Percentiles rank a stretch among this genome's conserved stretches.
Conservation (phyloP, 2,329 filamentous ascomycete genomes). For the Neonectria ditissima region DNA sequence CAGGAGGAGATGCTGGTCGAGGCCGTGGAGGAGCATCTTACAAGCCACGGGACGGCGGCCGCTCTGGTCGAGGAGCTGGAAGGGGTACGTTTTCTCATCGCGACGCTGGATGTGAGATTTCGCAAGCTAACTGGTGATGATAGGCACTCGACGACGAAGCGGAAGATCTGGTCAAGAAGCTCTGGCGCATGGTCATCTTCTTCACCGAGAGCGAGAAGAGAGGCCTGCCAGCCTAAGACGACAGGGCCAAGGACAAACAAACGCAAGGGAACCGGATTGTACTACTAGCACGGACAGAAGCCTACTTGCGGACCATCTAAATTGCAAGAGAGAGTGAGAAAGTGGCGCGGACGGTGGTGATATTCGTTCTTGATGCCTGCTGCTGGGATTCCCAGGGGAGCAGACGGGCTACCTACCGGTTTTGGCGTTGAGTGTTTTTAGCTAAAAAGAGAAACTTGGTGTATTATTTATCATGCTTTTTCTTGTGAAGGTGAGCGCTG, state of each 20-base stretch:
- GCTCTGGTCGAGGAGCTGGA: constrained; percentile 87
- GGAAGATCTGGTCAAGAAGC: constrained; percentile 92
- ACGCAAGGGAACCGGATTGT: constrained; percentile 28
- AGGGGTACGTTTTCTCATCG: constrained; percentile 68
- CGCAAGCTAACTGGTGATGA: constrained; percentile 30
- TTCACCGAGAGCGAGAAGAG: constrained; percentile 95
- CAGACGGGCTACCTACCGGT: neutral
- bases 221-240: constrained; percentile 76
- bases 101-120: neutral
- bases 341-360: constrained; percentile 25
- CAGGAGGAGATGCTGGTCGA: constrained; percentile 97
- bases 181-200: constrained; percentile 99
- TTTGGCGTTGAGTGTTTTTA: constrained; percentile 12
- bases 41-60: constrained; percentile 78
- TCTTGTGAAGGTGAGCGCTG: neutral
- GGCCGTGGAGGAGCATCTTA: constrained; percentile 88
- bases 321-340: constrained; percentile 14
- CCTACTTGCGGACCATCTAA: neutral
- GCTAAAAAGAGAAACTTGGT: constrained; percentile 19
- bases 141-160: constrained; percentile 94
- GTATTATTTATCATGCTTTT: neutral
- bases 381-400: constrained; percentile 8
- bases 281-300: constrained; percentile 27
- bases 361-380: constrained; percentile 12
- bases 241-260: neutral